These are phyloP conservation scores for Fusarium sp. DNA, from an alignment of 2,329 filamentous ascomycete genomes.

Conservation along the genomic window DNA sequence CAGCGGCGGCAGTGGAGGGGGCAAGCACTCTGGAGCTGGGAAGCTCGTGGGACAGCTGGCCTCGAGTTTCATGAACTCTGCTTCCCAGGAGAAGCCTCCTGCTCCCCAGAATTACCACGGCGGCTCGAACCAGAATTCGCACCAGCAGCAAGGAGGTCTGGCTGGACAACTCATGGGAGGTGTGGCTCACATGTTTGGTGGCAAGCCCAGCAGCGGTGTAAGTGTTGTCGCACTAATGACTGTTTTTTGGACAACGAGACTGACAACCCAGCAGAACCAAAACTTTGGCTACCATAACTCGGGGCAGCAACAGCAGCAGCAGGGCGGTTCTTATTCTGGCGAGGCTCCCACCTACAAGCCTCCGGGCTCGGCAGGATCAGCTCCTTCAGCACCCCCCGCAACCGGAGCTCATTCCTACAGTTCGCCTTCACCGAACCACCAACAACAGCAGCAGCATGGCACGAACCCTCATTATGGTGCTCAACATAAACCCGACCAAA, in stretches of 20 bases:
- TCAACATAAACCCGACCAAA: slow-evolving; percentile 26
- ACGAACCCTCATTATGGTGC: slow-evolving; percentile 20
- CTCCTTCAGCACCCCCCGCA: slow-evolving; percentile 46
- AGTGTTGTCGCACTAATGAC: slow-evolving; percentile 32
- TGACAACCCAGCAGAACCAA: slow-evolving; percentile 59
- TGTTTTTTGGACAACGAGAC: slow-evolving; percentile 5
- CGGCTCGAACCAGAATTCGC: slow-evolving; percentile 57
- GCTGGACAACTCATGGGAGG: slow-evolving; percentile 70
- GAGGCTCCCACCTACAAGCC: slow-evolving; percentile 69
- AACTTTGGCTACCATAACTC: slow-evolving; percentile 76
- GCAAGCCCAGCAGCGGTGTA: slow-evolving; percentile 58
- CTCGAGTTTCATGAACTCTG: slow-evolving; percentile 68
- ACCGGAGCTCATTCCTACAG: slow-evolving; percentile 49
- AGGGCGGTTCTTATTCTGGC: slow-evolving; percentile 66
- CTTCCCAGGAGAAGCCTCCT: slow-evolving; percentile 62
- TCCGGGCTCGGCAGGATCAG: slow-evolving; percentile 48
- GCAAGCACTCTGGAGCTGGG: slow-evolving; percentile 60
- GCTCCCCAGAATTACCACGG: slow-evolving; percentile 66
- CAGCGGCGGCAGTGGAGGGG: slow-evolving; percentile 53
- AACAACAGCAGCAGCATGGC: slow-evolving; percentile 41
- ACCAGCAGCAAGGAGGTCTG: slow-evolving; percentile 63
- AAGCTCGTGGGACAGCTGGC: slow-evolving; percentile 72
- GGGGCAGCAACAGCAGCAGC: slow-evolving; percentile 57
- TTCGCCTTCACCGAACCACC: slow-evolving; percentile 48
- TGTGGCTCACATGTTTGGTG: slow-evolving; percentile 69